These are phyloP conservation scores for Coemansia sp. DNA, from an alignment of 192 early-diverging fungal species.

Conservation along the genomic window DNA sequence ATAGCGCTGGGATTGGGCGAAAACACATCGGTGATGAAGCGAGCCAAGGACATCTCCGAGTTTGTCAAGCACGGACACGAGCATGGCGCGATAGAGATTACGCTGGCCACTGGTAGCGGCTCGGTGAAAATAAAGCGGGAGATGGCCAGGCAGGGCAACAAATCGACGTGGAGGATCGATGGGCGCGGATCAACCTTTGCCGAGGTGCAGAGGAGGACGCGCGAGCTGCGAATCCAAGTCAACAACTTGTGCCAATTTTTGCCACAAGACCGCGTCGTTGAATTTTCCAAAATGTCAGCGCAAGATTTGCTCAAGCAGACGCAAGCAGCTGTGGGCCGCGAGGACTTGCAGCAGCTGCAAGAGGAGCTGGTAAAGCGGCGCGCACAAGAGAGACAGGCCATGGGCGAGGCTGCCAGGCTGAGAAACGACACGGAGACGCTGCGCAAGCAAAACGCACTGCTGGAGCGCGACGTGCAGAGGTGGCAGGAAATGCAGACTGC, in stretches of 20 bases:
- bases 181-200: slow-evolving; percentile 64
- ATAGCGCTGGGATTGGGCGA: slow-evolving; percentile 94
- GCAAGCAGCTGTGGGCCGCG: slow-evolving; percentile 77
- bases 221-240: slow-evolving; percentile 82
- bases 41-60: slow-evolving; percentile 87
- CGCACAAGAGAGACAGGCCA: slow-evolving; percentile 57
- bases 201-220: slow-evolving; percentile 67
- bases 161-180: slow-evolving; percentile 79
- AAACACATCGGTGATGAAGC: slow-evolving; percentile 71
- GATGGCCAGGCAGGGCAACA: slow-evolving; percentile 67
- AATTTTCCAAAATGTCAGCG: slow-evolving; percentile 89
- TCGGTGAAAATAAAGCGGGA: slow-evolving; percentile 58
- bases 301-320: slow-evolving; percentile 80
- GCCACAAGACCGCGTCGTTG: slow-evolving; percentile 92
- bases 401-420: slow-evolving; percentile 57
- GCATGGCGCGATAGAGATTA: slow-evolving; percentile 82
- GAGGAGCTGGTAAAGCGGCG: slow-evolving; percentile 64
- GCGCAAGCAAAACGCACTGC: slow-evolving; percentile 66
- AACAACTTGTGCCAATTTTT: slow-evolving; percentile 98
- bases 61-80: slow-evolving; percentile 91
- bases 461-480: slow-evolving; percentile 77
- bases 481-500: slow-evolving; percentile 74
- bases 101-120: slow-evolving; percentile 62
- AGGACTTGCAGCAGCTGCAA: slow-evolving; percentile 68
- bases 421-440: slow-evolving; percentile 63